phyloP scores from a whole-genome alignment of 2,329 filamentous ascomycete genomes.

The Sarocladium kiliense region DNA sequence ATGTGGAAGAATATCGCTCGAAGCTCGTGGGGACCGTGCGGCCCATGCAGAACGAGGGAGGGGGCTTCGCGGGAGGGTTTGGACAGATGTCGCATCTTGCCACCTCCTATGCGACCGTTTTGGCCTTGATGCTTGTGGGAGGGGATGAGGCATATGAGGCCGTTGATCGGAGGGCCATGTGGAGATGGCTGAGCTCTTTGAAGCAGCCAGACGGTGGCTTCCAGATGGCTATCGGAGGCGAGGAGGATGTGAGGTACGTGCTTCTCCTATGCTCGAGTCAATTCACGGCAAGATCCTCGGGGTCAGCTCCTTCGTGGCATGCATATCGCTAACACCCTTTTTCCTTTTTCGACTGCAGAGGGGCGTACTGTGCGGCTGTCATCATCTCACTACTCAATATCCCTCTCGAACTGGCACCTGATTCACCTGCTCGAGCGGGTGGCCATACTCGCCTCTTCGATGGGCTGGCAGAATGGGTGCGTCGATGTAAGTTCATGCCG shows the following conservation, averaged over 20 bases:
- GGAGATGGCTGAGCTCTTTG: slow-evolving; percentile 81
- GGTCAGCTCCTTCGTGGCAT: neutral
- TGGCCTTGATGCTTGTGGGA: slow-evolving; percentile 74
- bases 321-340: slow-evolving; percentile 2
- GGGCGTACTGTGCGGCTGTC: slow-evolving; percentile 86
- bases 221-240: slow-evolving; percentile 76
- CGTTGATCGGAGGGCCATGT: slow-evolving; percentile 79
- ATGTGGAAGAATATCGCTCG: slow-evolving; percentile 61
- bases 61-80: slow-evolving; percentile 91
- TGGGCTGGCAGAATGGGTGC: slow-evolving; percentile 73
- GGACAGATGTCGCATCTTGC: slow-evolving; percentile 87
- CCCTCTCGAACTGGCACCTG: slow-evolving; percentile 70
- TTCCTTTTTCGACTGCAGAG: slow-evolving; percentile 42
- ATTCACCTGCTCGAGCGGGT: slow-evolving; percentile 60
- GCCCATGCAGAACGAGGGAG: slow-evolving; percentile 61
- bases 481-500: slow-evolving; percentile 57
- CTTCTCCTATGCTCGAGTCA: slow-evolving; percentile 2
- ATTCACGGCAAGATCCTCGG: neutral
- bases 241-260: slow-evolving; percentile 81
- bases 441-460: slow-evolving; percentile 63
- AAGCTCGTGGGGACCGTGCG: slow-evolving; percentile 69
- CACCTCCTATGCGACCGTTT: slow-evolving; percentile 77
- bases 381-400: slow-evolving; percentile 79
- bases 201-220: slow-evolving; percentile 92
- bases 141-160: slow-evolving; percentile 67